Evolutionary conservation across 441 rosid genomes (phyloP), one percentile per base, ranked within the genome.

Genomic region (Aquilaria agallochum): DNA sequence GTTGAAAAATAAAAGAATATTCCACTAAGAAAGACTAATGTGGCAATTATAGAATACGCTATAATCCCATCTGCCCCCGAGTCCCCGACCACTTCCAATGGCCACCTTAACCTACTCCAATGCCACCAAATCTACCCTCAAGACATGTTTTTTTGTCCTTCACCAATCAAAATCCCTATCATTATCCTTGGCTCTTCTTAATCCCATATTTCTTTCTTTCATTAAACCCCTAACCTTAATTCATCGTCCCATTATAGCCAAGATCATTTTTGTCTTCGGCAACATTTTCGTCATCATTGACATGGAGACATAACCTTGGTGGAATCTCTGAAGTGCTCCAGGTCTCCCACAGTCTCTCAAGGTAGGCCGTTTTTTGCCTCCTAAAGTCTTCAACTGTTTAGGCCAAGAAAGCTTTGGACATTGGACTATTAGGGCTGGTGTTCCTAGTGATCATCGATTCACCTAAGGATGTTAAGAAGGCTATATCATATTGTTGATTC

Each of bases 231-330:
- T 20, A 20, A 20, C 42, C 42, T 76, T 71, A 67, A 73, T 55
- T 73, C 72, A 69, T 75, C 14, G 40, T 78, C 45, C 83, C 78
- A 87, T 95, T 10, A 51, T 93, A 31, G 96, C 96, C 45, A 96
- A 93, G 80, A 93, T 93, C 73, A 80, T 80, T 0, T 95, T 83
- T 56, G 79, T 82, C 48, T 73, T 97, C 5, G 98, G 96, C 11
- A 87, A 90, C 71, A 97, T 88, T 60, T 93, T 82, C 72, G 97
- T 75, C 31, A 96, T 93, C 51, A 77, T 93, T 27, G 98, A 93
- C 77, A 90, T 93, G 97, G 98, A 93, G 27, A 66, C 97, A 93
- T 66, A 97, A 97, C 44, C 93, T 84, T 30, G 96, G 96, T 1
- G 97, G 93, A 2, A 79, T 90, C 70, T 57, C 79, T 57, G 95